phyloP scores from a whole-genome alignment of 345 rosid species.

The Erodium maritimum region DNA sequence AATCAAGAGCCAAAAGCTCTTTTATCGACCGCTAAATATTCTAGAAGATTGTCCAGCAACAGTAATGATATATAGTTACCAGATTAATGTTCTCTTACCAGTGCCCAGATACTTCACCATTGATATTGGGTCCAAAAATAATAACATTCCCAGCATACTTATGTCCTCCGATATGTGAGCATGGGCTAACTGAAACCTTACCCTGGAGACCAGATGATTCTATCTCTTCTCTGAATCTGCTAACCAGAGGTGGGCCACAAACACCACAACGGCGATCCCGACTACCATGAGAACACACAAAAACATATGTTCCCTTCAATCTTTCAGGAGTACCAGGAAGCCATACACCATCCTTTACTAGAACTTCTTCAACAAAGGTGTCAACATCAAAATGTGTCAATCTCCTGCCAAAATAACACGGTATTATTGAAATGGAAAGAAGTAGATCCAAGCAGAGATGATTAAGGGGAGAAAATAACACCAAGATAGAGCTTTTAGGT shows the following conservation, averaged over 20 bases:
- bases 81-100: constrained; percentile 38
- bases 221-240: constrained; percentile 80
- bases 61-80: neutral
- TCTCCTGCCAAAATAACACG: constrained; percentile 35
- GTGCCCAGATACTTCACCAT: constrained; percentile 60
- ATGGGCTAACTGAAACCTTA: constrained; percentile 86
- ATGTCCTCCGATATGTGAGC: constrained; percentile 96
- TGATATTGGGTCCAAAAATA: constrained; percentile 51
- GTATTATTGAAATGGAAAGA: constrained; percentile 7
- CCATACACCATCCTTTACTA: constrained; percentile 91
- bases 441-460: neutral
- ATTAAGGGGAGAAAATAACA: constrained; percentile 1
- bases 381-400: constrained; percentile 98
- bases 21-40: neutral
- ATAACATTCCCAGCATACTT: constrained; percentile 94
- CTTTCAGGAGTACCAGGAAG: constrained; percentile 80
- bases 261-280: constrained; percentile 85
- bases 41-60: neutral
- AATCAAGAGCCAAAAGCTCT: neutral
- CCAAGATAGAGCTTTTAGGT: constrained; percentile 6
- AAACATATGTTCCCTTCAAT: constrained; percentile 67
- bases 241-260: constrained; percentile 81
- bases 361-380: constrained; percentile 95
- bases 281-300: constrained; percentile 90
- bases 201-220: constrained; percentile 59